Evolutionary conservation across 106 monocot species (phyloP).

Genomic region (Phalaenopsis aphrodite): DNA sequence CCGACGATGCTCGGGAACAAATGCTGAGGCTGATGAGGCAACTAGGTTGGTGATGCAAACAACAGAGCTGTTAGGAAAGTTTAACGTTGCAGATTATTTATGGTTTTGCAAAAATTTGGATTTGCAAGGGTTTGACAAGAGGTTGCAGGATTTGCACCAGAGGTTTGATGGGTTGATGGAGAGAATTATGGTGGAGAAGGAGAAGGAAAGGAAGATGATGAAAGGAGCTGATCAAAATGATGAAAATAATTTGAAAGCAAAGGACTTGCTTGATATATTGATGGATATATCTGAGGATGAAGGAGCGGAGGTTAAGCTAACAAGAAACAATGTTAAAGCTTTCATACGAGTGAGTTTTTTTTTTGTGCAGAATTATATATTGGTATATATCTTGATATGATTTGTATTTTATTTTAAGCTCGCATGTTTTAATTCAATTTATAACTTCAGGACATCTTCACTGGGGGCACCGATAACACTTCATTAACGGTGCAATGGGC

Average conservation of each 20-base stretch:
- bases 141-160: slow-evolving; percentile 23
- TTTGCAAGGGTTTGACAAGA: slow-evolving; percentile 33
- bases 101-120: slow-evolving; percentile 28
- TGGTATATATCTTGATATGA: too few species aligned
- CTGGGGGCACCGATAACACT: too few species aligned
- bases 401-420: too few species aligned
- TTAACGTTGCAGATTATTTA: slow-evolving; percentile 38
- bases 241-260: background rate
- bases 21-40: slow-evolving; percentile 23
- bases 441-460: too few species aligned
- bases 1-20: slow-evolving; percentile 6
- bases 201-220: slow-evolving; percentile 5
- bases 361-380: too few species aligned
- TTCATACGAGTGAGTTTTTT: slow-evolving; percentile 19
- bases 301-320: slow-evolving; percentile 28
- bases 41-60: slow-evolving; percentile 24
- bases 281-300: slow-evolving; percentile 21
- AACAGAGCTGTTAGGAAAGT: slow-evolving; percentile 36
- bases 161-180: slow-evolving; percentile 38
- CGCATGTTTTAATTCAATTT: too few species aligned
- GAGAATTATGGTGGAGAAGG: slow-evolving; percentile 23
- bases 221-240: background rate
- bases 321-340: slow-evolving; percentile 36
- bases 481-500: too few species aligned
- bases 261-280: slow-evolving; percentile 39